Conservation (phyloP, 306 rosid genomes). For the Castanea crenata region DNA sequence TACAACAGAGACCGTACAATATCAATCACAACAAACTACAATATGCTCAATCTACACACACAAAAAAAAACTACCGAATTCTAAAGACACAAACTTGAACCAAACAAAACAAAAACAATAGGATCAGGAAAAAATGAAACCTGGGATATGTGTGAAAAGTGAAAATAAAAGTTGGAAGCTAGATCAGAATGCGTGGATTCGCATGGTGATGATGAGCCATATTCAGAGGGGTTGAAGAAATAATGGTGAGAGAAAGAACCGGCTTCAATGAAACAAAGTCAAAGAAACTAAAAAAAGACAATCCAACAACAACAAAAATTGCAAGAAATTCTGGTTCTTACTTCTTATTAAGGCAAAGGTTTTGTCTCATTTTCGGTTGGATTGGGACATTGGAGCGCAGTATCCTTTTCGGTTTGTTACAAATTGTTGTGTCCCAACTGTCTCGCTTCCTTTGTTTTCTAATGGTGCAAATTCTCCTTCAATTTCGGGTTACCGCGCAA, state of each 20-base stretch:
- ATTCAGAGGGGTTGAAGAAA: neutral
- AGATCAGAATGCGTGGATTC: neutral
- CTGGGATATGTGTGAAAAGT: neutral
- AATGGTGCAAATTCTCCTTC: constrained; percentile 28
- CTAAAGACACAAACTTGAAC: neutral
- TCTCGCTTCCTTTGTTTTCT: neutral
- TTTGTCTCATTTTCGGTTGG: too few species aligned
- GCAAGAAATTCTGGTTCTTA: neutral
- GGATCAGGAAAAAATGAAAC: neutral
- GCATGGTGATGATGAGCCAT: neutral
- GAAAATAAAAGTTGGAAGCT: neutral
- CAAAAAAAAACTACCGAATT: neutral
- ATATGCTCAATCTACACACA: too few species aligned
- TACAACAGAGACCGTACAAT: too few species aligned
- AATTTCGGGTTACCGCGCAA: constrained; percentile 65
- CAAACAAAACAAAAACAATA: neutral
- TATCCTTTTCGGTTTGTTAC: constrained; percentile 5
- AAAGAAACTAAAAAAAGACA: neutral
- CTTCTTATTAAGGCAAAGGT: too few species aligned
- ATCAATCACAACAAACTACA: too few species aligned
- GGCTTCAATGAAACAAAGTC: neutral
- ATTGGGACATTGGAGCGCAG: too few species aligned
- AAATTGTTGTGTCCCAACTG: constrained; percentile 21
- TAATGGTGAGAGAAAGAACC: neutral
- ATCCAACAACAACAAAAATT: neutral